Conservation (phyloP, 2,329 filamentous ascomycete species). For the Alternaria sp. region DNA sequence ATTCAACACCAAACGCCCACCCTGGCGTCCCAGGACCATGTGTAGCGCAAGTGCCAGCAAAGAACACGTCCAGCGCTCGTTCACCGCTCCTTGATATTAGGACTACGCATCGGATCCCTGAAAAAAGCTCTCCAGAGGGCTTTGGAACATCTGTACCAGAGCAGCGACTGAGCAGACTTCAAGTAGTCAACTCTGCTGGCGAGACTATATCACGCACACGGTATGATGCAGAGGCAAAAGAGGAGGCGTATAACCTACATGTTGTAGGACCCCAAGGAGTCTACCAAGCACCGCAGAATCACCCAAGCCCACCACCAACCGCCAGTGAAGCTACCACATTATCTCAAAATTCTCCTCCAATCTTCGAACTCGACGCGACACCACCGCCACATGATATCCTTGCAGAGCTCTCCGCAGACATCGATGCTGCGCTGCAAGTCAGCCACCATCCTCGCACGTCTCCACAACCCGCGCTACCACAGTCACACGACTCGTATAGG, state of each 20-base stretch:
- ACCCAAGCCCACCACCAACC: background rate
- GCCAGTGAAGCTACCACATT: background rate
- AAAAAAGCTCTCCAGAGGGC: background rate
- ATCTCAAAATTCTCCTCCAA: background rate
- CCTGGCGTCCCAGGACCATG: background rate
- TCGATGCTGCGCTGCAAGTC: slow-evolving; percentile 8
- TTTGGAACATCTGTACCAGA: background rate
- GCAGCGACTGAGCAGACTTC: background rate
- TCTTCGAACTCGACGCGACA: slow-evolving; percentile 26
- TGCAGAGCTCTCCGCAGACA: slow-evolving; percentile 32
- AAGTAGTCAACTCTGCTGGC: background rate
- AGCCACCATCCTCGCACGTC: background rate
- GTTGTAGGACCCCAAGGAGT: slow-evolving; percentile 14
- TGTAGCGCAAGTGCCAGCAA: background rate
- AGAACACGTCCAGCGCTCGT: background rate
- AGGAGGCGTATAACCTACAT: background rate
- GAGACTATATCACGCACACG: background rate
- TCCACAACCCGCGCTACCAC: background rate
- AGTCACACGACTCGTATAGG: background rate
- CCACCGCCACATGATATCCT: slow-evolving; percentile 13
- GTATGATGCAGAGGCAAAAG: background rate
- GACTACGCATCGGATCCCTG: background rate
- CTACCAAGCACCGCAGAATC: background rate
- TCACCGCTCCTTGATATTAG: background rate
- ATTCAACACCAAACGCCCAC: background rate